Percentiles rank a stretch among this genome's conserved stretches.
These are phyloP conservation scores for Dendrocalamus latiflorus DNA, from an alignment of 202 grass and related monocot species.

Conservation along the genomic window DNA sequence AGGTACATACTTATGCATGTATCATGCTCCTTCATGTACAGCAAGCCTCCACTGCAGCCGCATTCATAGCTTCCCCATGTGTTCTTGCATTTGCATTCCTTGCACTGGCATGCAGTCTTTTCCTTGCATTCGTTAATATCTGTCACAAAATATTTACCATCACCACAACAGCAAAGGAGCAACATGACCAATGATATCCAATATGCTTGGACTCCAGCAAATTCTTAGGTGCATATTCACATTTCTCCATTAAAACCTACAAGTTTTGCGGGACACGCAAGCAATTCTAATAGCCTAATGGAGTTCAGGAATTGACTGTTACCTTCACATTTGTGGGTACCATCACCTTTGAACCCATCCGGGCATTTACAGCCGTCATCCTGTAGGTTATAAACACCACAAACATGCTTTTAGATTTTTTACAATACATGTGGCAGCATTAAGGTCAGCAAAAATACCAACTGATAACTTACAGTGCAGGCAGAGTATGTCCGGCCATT, in stretches of 20 bases:
- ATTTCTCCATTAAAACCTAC: background rate
- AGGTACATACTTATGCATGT: slow-evolving; percentile 76
- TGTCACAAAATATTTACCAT: slow-evolving; percentile 31
- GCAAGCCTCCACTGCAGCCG: slow-evolving; percentile 54
- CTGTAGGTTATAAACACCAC: slow-evolving; percentile 36
- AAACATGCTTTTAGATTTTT: slow-evolving; percentile 2
- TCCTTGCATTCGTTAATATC: slow-evolving; percentile 84
- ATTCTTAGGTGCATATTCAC: background rate
- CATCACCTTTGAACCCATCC: slow-evolving; percentile 69
- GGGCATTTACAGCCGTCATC: slow-evolving; percentile 83
- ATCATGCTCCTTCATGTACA: slow-evolving; percentile 87
- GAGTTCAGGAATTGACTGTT: background rate
- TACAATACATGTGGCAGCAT: background rate
- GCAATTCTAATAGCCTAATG: background rate
- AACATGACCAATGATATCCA: background rate
- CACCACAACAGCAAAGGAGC: background rate
- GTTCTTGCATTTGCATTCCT: slow-evolving; percentile 83
- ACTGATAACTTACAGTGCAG: slow-evolving; percentile 55
- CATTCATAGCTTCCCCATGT: slow-evolving; percentile 89
- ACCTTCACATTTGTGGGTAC: slow-evolving; percentile 76
- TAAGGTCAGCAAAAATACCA: background rate
- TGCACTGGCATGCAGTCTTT: slow-evolving; percentile 70
- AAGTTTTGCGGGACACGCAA: background rate
- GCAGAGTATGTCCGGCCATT: slow-evolving; percentile 61
- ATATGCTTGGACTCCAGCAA: background rate